Percentiles rank a stretch among this genome's conserved stretches.
These are phyloP conservation scores for Fusarium globosum DNA, from an alignment of 2,329 filamentous ascomycete genomes.

Conservation along the genomic window DNA sequence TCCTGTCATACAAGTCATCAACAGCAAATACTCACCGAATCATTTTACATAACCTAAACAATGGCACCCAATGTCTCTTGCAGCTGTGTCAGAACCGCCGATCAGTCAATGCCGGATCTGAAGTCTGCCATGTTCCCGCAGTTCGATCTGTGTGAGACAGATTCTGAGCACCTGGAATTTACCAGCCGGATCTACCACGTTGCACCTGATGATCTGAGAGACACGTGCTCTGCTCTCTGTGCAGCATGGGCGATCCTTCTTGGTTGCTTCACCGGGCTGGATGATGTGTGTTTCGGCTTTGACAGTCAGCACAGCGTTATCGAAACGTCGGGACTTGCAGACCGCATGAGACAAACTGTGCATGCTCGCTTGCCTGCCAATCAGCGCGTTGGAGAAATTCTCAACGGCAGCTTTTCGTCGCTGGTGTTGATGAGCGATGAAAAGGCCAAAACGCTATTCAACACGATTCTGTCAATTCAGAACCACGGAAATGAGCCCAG, in stretches of 20 bases:
- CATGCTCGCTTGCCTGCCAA: slow-evolving; percentile 12
- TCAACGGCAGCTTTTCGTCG: background rate
- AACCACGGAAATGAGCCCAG: slow-evolving; percentile 37
- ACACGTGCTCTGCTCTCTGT: slow-evolving; percentile 20
- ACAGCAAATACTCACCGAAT: background rate
- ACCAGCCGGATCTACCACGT: background rate
- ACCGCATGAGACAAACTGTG: background rate
- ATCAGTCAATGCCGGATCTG: slow-evolving; percentile 20
- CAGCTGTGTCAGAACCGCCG: slow-evolving; percentile 4
- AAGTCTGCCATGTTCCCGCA: slow-evolving; percentile 36
- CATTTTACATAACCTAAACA: background rate
- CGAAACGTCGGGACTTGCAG: background rate
- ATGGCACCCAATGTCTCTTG: slow-evolving; percentile 19
- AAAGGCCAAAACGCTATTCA: slow-evolving; percentile 52
- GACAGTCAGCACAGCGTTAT: slow-evolving; percentile 14
- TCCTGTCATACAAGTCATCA: background rate
- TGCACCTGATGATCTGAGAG: background rate
- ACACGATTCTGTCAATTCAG: slow-evolving; percentile 54
- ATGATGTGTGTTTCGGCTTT: slow-evolving; percentile 34
- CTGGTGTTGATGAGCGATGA: background rate
- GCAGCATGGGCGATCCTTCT: slow-evolving; percentile 34
- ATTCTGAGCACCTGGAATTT: background rate
- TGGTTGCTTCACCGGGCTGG: slow-evolving; percentile 37
- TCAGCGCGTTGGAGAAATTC: background rate
- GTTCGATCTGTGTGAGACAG: slow-evolving; percentile 29